Evolutionary conservation across 192 early-diverging fungal species (phyloP).

Genomic region (Backusella sp.): DNA sequence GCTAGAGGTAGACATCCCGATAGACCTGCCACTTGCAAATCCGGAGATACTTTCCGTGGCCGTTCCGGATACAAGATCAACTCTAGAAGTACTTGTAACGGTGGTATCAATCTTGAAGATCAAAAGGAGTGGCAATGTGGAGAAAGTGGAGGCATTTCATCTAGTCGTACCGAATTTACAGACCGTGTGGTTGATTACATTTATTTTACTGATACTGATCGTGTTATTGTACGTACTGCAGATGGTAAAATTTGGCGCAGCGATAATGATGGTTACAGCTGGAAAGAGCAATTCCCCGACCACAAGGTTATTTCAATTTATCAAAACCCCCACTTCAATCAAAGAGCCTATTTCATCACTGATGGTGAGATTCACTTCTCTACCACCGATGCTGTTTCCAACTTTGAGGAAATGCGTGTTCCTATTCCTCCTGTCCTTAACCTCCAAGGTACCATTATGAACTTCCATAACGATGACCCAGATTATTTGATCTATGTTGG

Average conservation of each 20-base stretch:
- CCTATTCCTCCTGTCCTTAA: conserved; percentile 59
- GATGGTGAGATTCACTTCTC: conserved; percentile 46
- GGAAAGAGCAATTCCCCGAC: conserved; percentile 42
- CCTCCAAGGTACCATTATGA: conserved; percentile 57
- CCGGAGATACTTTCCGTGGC: conserved; percentile 63
- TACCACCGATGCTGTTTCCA: conserved; percentile 60
- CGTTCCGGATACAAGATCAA: conserved; percentile 84
- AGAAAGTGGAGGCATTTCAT: conserved; percentile 29
- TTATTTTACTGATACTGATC: conserved; percentile 36
- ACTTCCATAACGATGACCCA: conserved; percentile 83
- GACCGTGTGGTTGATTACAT: conserved; percentile 38
- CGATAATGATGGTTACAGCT: conserved; percentile 61
- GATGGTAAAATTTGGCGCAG: conserved; percentile 53
- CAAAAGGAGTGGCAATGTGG: conserved; percentile 72
- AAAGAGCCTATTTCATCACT: conserved; percentile 62
- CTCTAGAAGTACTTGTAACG: conserved; percentile 69
- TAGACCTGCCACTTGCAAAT: conserved; percentile 68
- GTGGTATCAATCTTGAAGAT: conserved; percentile 61
- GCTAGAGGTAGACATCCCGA: conserved; percentile 72
- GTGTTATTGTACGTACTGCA: conserved; percentile 51
- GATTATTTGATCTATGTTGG: conserved; percentile 85
- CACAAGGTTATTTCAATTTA: conserved; percentile 50
- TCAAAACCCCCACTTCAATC: conserved; percentile 60
- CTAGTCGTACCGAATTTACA: conserved; percentile 23
- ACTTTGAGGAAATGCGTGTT: conserved; percentile 52